These are phyloP conservation scores for Sporothrix sp. DNA, from an alignment of 2,329 filamentous ascomycete genomes.

Conservation along the genomic window DNA sequence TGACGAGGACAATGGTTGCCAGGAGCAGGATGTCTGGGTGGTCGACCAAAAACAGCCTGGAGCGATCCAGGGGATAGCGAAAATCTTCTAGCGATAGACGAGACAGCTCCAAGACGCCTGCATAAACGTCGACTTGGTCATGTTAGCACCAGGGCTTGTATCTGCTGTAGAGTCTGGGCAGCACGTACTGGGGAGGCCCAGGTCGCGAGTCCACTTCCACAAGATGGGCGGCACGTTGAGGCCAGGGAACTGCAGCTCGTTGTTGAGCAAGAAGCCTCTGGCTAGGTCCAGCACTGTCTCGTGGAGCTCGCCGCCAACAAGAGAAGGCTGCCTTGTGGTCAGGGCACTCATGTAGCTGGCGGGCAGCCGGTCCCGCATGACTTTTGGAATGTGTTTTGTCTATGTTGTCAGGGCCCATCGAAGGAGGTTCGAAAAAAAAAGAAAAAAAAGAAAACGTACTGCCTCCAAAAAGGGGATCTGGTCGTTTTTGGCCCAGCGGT, in stretches of 20 bases:
- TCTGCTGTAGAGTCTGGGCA: too few relatives aligned
- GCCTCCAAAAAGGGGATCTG: constrained; percentile 64
- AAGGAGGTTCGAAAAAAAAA: too few relatives aligned
- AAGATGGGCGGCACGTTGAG: constrained; percentile 62
- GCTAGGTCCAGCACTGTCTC: constrained; percentile 50
- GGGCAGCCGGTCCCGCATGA: constrained; percentile 57
- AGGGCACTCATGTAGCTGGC: constrained; percentile 49
- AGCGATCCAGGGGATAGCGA: constrained; percentile 41
- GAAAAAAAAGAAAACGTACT: too few relatives aligned
- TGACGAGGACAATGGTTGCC: constrained; percentile 60
- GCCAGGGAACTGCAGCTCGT: constrained; percentile 60
- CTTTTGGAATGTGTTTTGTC: constrained; percentile 49
- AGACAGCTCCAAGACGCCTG: constrained; percentile 47
- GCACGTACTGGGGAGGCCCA: constrained; percentile 64
- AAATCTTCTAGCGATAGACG: constrained; percentile 44
- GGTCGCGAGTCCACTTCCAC: constrained; percentile 57
- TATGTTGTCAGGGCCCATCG: constrained; percentile 36
- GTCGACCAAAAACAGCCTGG: constrained; percentile 39
- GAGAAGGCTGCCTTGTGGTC: constrained; percentile 37
- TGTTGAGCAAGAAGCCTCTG: constrained; percentile 55
- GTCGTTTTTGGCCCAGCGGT: constrained; percentile 55
- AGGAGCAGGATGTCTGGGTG: constrained; percentile 69
- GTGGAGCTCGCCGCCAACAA: constrained; percentile 53
- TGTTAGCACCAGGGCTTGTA: neutral
- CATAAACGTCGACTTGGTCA: constrained; percentile 51